A percentile compares a stretch with the other conserved stretches of the same genome.
phyloP scores from a whole-genome alignment of 139 green algal genomes.

The Spirogloea muscicola region DNA sequence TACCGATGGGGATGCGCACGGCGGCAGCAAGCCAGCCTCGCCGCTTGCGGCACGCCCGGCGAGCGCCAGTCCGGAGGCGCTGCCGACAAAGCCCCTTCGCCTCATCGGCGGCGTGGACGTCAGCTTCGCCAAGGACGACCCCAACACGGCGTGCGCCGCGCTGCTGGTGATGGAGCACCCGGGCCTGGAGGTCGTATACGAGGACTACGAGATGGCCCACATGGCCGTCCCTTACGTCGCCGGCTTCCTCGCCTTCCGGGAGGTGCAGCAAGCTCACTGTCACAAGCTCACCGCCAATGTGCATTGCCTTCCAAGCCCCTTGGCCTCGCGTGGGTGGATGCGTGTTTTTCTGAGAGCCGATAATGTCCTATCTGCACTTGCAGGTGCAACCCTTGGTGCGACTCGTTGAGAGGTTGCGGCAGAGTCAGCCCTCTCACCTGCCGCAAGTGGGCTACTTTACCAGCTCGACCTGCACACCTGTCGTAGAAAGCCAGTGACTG shows the following conservation, averaged over 20 bases:
- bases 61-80: too few relatives aligned
- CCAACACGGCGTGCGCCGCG: conserved; percentile 14
- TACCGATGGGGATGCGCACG: too few relatives aligned
- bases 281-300: not conserved
- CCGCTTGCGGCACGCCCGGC: too few relatives aligned
- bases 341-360: too few relatives aligned
- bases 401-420: not conserved
- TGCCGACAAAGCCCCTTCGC: too few relatives aligned
- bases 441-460: not conserved
- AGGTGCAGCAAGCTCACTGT: conserved; percentile 15
- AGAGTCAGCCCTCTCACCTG: not conserved
- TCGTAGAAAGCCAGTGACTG: too few relatives aligned
- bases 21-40: too few relatives aligned
- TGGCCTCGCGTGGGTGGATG: not conserved
- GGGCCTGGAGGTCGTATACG: conserved; percentile 31
- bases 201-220: not conserved
- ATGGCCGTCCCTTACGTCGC: conserved; percentile 38
- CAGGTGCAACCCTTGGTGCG: not conserved
- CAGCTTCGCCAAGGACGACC: conserved; percentile 30
- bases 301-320: not conserved
- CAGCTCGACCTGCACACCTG: not conserved
- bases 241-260: conserved; percentile 48
- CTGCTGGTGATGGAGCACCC: conserved; percentile 37
- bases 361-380: too few relatives aligned
- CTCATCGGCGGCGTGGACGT: conserved; percentile 45